Conservation (phyloP, 2,329 filamentous ascomycete species). For the Phaeosphaeria sp. region DNA sequence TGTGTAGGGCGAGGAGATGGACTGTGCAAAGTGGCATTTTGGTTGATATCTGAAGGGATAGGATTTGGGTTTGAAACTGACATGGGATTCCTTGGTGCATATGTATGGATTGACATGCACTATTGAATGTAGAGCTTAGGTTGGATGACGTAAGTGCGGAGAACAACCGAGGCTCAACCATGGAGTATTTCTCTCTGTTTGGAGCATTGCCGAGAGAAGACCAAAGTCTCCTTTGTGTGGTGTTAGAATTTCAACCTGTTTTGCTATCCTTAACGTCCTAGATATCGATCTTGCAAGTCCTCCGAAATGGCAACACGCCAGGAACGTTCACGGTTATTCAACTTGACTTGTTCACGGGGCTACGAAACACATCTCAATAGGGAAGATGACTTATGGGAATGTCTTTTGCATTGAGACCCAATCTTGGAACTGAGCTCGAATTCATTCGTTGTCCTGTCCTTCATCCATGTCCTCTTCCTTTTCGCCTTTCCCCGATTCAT, state of each 20-base stretch:
- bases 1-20: constrained; percentile 54
- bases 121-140: background rate
- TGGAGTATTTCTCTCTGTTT: background rate
- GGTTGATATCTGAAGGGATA: background rate
- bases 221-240: no score
- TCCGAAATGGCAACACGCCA: no score
- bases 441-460: constrained; percentile 30
- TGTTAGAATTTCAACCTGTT: no score
- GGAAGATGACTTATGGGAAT: no score
- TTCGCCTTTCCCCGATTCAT: constrained; percentile 22
- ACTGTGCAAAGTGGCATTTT: constrained; percentile 60
- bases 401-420: no score
- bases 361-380: no score
- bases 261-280: no score
- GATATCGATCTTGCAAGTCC: no score
- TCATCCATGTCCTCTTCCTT: constrained; percentile 32
- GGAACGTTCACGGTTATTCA: no score
- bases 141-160: constrained; percentile 29
- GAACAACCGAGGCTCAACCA: constrained; percentile 28
- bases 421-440: background rate
- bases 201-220: background rate
- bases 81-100: background rate
- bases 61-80: background rate
- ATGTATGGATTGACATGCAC: background rate
- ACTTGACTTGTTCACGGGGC: no score